Evolutionary conservation across 169 alveolate species (phyloP), one percentile per base, ranked within the genome.

Genomic region (Babesia bovis): DNA sequence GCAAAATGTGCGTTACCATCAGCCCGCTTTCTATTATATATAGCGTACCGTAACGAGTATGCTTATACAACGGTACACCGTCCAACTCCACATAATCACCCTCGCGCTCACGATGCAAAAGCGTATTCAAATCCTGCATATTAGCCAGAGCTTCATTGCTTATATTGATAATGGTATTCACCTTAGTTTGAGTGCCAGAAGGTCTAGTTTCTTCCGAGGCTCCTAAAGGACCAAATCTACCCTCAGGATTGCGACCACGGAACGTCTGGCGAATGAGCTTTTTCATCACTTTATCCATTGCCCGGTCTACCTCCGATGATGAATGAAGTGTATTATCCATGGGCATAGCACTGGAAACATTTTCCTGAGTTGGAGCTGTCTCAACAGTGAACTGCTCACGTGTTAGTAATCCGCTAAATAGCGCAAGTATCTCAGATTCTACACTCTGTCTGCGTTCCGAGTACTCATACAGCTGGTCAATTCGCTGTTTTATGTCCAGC

Each of bases 61-160:
- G 75, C 41, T 81, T 69, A 61, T 69, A 81, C 47, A 81, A 65
- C 45, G 84, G 55, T 35, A 81, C 57, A n/a, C 84, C 84, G 50
- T 71, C 83, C 51, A 69, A 47, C 63, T 81, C 84, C 36, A 60
- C 75, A 35, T 71, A 81, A 52, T 70, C 84, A 38, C 74, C 74
- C 13, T 68, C 75, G 6, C 88, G 70, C 59, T 81, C 88, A 1
- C 88, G 51, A 36, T 63, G 50, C 26, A 81, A 38, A 17, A 81
- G 67, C 33, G 81, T 65, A 69, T 69, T 70, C 21, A 81, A 58
- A 28, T 81, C 88, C 59, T 58, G 68, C 58, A 81, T 30, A 38
- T 60, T 65, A 23, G 67, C 32, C n/a, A 81, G 49, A 13, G 84
- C 84, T 19, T 81, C 84, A 2, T 28, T 13, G 49, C 70, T 28